Evolutionary conservation across 768 basidiomycete genomes (phyloP), one percentile per base, ranked within the genome.

Genomic region (Hortiboletus campestris): DNA sequence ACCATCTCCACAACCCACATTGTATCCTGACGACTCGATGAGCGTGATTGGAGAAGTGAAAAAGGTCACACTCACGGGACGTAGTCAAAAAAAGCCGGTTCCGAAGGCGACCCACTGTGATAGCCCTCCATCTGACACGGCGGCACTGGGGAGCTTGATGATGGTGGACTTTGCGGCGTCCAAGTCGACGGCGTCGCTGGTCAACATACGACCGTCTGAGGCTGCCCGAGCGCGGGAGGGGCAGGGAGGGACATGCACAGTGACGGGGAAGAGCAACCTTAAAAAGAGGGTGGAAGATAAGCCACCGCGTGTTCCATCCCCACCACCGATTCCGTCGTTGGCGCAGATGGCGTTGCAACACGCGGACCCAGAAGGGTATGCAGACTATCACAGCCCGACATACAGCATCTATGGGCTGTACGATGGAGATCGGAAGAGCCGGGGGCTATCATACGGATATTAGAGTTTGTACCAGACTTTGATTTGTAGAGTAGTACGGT

Each of bases 351-450:
- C 80, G 46, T 67, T 91, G 65, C 79, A 82, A 43, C 85, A 87
- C 57, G 69, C 74, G 2, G 81, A 87, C 53, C 80, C 82, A 6
- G 80, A 84, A 50, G 84, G 78, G 4, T 88, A 80, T 69, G 80
- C 75, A 7, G 82, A 81, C 46, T 91, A 91, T 57, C 77, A 84
- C 57, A 89, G 89, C 63, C 88, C 90, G 17, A 91, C 90, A 6
- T 91, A 91, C 61, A 92, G 89, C 67, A 81, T 92, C 52, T 91
- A 87, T 64, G 86, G 86, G 39, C 61, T 90, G 60, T 91, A 91
- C 64, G 85, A 83, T 49, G 76, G 72, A 28, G 84, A 84, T 42
- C 73, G 82, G 60, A 88, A 82, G 72, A 84, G 84, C 48, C 62
- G 72, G 16, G 61, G 57, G 3, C 43, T 57, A 19, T 71, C 64